phyloP scores from a whole-genome alignment of 768 basidiomycete genomes.

The Mycena galericulata region DNA sequence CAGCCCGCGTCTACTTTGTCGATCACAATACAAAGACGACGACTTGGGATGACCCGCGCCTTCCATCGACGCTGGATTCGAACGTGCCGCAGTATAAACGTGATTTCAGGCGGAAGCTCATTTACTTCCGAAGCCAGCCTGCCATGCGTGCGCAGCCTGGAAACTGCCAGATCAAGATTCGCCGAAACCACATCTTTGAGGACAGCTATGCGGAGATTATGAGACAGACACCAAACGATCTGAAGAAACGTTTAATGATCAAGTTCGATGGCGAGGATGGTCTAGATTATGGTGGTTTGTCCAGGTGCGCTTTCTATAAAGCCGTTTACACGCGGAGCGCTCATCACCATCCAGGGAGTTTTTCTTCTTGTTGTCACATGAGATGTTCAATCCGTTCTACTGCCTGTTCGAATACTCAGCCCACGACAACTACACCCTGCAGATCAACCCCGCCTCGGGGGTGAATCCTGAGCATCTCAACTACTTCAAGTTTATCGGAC shows the following conservation, averaged over 20 bases:
- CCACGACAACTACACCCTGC: slow-evolving; percentile 99
- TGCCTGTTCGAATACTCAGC: slow-evolving; percentile 99
- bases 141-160: slow-evolving; percentile 98
- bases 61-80: slow-evolving; percentile 94
- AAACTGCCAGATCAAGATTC: slow-evolving; percentile 98
- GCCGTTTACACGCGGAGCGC: slow-evolving; percentile 2
- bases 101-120: slow-evolving; percentile 98
- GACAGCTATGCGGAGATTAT: slow-evolving; percentile 99
- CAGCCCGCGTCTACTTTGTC: slow-evolving; percentile 98
- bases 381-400: slow-evolving; percentile 99
- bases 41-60: slow-evolving; percentile 98
- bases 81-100: slow-evolving; percentile 99
- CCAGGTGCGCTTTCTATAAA: slow-evolving; percentile 71
- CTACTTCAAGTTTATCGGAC: slow-evolving; percentile 99
- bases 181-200: slow-evolving; percentile 98
- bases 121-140: slow-evolving; percentile 99
- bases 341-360: slow-evolving; percentile 79
- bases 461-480: slow-evolving; percentile 99
- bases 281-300: slow-evolving; percentile 97
- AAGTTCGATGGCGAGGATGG: slow-evolving; percentile 99
- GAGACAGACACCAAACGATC: slow-evolving; percentile 97
- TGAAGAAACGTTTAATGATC: slow-evolving; percentile 99
- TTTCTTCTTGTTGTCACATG: slow-evolving; percentile 99
- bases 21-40: slow-evolving; percentile 99
- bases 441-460: slow-evolving; percentile 98